Percentiles rank a stretch among this genome's conserved stretches.
Conservation (phyloP, 1,284 basidiomycete species). For the Malassezia furfur region DNA sequence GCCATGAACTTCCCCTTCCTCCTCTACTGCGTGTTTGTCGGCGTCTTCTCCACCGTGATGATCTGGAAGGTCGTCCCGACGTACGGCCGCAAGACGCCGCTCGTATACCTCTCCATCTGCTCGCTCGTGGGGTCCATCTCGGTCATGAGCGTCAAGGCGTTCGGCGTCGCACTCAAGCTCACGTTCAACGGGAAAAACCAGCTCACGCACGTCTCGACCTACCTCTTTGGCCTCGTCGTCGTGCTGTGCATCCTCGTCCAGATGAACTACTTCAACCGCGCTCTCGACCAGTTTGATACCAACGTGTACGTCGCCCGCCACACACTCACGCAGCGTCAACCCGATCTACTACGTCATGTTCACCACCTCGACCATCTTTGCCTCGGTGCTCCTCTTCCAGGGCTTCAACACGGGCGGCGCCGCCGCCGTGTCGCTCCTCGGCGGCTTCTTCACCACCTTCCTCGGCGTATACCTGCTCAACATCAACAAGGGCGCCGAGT, state of each 20-base stretch:
- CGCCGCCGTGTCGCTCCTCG: conserved; percentile 50
- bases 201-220: conserved; percentile 85
- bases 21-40: conserved; percentile 81
- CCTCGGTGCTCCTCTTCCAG: conserved; percentile 89
- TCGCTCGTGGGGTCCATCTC: conserved; percentile 72
- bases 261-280: conserved; percentile 99
- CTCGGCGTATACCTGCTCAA: conserved; percentile 46
- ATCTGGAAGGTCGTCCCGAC: conserved; percentile 77
- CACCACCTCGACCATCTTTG: conserved; percentile 87
- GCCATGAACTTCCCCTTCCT: conserved; percentile 65
- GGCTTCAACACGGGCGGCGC: conserved; percentile 85
- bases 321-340: conserved; percentile 62
- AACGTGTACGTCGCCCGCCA: conserved; percentile 66
- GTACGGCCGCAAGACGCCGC: conserved; percentile 75
- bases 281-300: conserved; percentile 89
- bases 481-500: conserved; percentile 38
- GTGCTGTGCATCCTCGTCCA: conserved; percentile 80
- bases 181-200: conserved; percentile 91
- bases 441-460: conserved; percentile 47
- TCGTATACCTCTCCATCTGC: conserved; percentile 90
- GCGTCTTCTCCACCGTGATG: conserved; percentile 66
- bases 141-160: conserved; percentile 90
- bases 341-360: conserved; percentile 98
- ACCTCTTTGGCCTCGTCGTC: conserved; percentile 79
- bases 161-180: conserved; percentile 90